Base-by-base conservation (phyloP, 202 grass and related monocot genomes). In the Carex arenaria region DNA sequence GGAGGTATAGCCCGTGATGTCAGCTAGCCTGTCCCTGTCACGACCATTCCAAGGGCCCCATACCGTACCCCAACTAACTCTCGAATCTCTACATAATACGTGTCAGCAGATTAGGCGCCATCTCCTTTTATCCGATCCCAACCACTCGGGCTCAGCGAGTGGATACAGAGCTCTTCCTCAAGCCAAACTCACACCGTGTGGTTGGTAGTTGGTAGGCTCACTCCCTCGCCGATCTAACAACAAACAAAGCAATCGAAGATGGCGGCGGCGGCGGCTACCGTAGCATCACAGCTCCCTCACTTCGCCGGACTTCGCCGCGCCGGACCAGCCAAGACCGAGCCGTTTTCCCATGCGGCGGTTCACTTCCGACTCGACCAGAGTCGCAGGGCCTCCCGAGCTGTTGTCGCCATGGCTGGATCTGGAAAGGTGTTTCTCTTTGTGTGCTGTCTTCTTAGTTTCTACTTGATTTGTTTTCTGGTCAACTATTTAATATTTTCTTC, bases 351-450 rank as follows among this genome's bases (percentile, higher is more conserved):
- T 26, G 53, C 26, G 10, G 23, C 86, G 47, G 87, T 15, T 10
- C 88, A 85, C 86, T 88, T 90, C 82, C 85, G 87, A 85, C 45
- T 91, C 72, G 65, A 78, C 1, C 86, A 85, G 64, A 79, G 82
- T 32, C 90, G 88, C 66, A 85, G 89, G 81, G 63, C 80, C 78
- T 85, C 91, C 10, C 86, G 92, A 74, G 86, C 88, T 69, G 85
- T 92, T 72, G 88, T 98, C 63, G 88, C 96, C 87, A 99, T 99
- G 96, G 96, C 96, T 60, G 93, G 96, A 93, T 93, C 96, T 72
- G 96, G 96, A 51, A 99, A 95, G 93, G 96, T 98, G n/a, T 31
- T 36, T 22, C 56, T 61, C 42, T 64, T 34, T 60, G 43, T 14
- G 1, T 1, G 81, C 22, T 56, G 11, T 3, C 20, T 3, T 84